Percentiles rank a stretch among this genome's conserved stretches.
Evolutionary conservation across 805 yeast species (phyloP).

Genomic region (Yarrowia bubula): DNA sequence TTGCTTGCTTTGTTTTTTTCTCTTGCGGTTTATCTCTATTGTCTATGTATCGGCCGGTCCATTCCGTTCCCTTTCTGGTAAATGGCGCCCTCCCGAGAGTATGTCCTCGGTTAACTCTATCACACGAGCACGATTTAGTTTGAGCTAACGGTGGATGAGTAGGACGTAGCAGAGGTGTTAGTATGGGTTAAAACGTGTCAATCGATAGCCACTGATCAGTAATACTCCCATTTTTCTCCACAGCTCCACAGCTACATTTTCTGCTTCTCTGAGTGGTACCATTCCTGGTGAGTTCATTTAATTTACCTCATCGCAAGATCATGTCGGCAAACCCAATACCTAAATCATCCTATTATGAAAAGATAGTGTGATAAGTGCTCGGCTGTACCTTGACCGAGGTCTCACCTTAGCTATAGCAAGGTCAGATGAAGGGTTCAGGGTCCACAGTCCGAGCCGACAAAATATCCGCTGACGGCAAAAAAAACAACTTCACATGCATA

Average conservation of each 20-base stretch:
- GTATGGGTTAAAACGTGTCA: no score
- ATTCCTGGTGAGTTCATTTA: not conserved
- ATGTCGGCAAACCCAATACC: not conserved
- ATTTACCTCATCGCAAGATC: not conserved
- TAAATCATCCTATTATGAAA: not conserved
- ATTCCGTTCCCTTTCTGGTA: slow-evolving; percentile 8
- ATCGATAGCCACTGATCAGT: no score
- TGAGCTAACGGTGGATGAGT: no score
- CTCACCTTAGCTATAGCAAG: not conserved
- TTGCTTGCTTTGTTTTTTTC: not conserved
- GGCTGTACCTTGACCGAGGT: slow-evolving; percentile 16
- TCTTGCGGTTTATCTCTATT: not conserved
- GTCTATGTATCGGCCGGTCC: not conserved
- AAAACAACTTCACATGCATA: no score
- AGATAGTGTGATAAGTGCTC: not conserved
- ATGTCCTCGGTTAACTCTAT: slow-evolving; percentile 1
- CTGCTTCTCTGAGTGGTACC: no score
- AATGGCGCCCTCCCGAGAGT: slow-evolving; percentile 12
- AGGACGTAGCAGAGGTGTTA: no score
- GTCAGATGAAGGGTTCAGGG: no score
- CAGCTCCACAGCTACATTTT: no score
- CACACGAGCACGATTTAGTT: no score
- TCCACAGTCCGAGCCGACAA: no score
- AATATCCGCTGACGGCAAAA: no score
- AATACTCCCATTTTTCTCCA: no score